Evolutionary conservation across 108 stramenopile genomes (phyloP), one percentile per base, ranked within the genome.

Genomic region (Parmales sp.): DNA sequence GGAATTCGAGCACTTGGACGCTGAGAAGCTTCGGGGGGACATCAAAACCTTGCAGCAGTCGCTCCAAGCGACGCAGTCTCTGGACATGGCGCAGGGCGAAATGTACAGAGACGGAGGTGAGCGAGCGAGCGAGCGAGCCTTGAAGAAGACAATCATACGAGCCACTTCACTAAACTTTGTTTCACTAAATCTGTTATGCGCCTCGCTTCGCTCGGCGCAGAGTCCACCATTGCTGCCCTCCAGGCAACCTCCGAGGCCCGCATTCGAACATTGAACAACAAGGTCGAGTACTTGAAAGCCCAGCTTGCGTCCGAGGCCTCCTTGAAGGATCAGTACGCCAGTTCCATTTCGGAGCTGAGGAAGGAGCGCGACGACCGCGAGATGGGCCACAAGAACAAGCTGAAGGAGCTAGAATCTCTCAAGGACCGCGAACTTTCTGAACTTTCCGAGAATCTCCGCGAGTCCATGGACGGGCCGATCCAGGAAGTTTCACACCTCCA

Each of bases 241-340:
- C 54, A 60, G 54, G 54, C 54, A 28, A 60, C 54, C 13, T 65
- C 48, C 25, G 77, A 80, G 26, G 78, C 77, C 13, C 50, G 72
- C 54, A 60, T 79, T 23, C 70, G 77, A 11, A 74, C 74, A 13
- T 66, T 81, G 22, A 67, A 70, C 63, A 79, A 81, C 76, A 78
- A 81, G 73, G 80, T 81, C 16, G 69, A 70, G 11, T 71, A 64
- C 66, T 13, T 70, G 9, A 70, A 75, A 29, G 75, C 71, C 16
- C 79, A 82, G 72, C 70, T 78, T 25, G 39, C 74, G 1, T 50
- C 70, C 13, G 81, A 82, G 67, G 69, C 69, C 49, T 63, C 73
- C 23, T 39, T 78, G 49, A 75, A 75, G 71, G 51, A 64, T 25
- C 73, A 77, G 64, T 44, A 71, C 18, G 65, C 51, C 9, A 65